Base-by-base conservation (phyloP, 352 stramenopile genomes). In the Globisporangium spiculum region DNA sequence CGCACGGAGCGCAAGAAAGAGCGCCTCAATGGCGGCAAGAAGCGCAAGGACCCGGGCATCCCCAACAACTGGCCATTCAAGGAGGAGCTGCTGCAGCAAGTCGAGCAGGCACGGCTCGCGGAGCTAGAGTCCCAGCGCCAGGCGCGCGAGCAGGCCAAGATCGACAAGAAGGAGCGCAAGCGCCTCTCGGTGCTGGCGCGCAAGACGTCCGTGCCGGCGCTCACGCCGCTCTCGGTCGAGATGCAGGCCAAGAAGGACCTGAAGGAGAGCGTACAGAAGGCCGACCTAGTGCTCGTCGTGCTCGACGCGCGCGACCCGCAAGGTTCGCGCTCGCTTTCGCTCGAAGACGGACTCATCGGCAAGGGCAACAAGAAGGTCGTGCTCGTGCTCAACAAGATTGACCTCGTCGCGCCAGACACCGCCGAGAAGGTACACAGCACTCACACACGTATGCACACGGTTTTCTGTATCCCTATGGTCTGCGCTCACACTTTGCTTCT, bases 61-160 rank as follows among this genome's bases (percentile, higher is more conserved):
- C 97, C 97, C 38, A 99, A 99, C 79, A 98, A 97, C 66, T 98
- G 97, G 92, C 97, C 97, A 1, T 99, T 99, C 83, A 99, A 99
- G 77, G 94, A 98, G 68, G 93, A 98, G 75, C 77, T 98, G 53
- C 74, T 94, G 68, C 75, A 83, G 74, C 87, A 94, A 72, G 85
- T 91, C 54, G 84, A 94, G 69, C 84, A 94, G 72, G 71, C 80
- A 36, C 87, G 87, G n/a, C 69, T 94, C 30, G 85, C 85, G 0
- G 87, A 94, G 76, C 76, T 90, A 26, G 84, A 89, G 7, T 75
- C 71, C 20, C 79, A 91, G 63, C 78, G 79, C 10, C 75, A 85
- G 67, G 83, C 84, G 30, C 82, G 89, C 66, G 75, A 84, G 58
- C 67, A 88, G 73, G 77, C 77, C 34, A 87, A 87, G 60, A 72